Conservation (phyloP, 306 rosid species). For the Rosa rugosa region DNA sequence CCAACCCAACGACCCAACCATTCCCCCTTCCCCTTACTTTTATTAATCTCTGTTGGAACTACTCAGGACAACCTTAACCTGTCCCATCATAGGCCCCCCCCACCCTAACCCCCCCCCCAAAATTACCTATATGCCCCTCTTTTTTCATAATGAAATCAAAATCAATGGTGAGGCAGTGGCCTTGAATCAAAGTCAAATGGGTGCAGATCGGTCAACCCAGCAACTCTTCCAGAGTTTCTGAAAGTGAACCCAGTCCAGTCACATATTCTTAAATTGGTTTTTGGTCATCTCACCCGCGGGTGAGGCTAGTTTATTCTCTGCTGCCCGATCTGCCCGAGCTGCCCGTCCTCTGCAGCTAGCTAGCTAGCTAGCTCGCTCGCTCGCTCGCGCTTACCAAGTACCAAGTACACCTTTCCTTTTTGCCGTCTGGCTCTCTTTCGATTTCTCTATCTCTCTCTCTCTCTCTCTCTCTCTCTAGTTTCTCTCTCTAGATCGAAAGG, state of each 20-base stretch:
- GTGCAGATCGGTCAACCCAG: conserved; percentile 27
- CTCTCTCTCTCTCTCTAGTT: conserved; percentile 27
- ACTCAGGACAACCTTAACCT: conserved; percentile 56
- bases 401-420: conserved; percentile 41
- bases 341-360: conserved; percentile 26
- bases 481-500: conserved; percentile 37
- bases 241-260: conserved; percentile 7
- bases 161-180: no score
- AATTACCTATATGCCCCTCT: conserved; percentile 4
- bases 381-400: conserved; percentile 29
- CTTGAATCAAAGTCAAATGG: conserved; percentile 28
- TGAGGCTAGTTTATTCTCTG: conserved; percentile 39
- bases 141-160: no score
- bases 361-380: neutral
- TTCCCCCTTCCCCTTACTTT: neutral
- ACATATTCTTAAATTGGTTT: neutral
- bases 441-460: neutral
- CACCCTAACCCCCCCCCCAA: neutral
- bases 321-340: conserved; percentile 51
- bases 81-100: conserved; percentile 6
- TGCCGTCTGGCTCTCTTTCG: conserved; percentile 17
- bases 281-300: conserved; percentile 24
- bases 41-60: conserved; percentile 39
- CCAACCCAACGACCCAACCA: neutral
- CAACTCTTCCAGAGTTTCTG: no score